Conservation (phyloP, 495 filamentous ascomycete species). For the Penicillium crystallinum region DNA sequence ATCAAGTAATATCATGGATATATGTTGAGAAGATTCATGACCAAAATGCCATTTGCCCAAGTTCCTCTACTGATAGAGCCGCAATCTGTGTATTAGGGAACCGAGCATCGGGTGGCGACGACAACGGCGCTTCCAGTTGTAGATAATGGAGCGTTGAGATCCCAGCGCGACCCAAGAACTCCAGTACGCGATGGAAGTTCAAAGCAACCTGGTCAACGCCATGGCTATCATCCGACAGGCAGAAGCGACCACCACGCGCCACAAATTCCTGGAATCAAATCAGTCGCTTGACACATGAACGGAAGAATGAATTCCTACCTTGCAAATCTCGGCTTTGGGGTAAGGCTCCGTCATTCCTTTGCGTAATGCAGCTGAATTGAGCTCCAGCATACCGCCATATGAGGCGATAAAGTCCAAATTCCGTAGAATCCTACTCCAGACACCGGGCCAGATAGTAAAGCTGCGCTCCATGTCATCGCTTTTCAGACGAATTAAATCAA, state of each 20-base stretch:
- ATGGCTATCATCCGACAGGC: constrained; percentile 89
- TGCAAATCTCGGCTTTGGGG: constrained; percentile 71
- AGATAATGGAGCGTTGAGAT: constrained; percentile 43
- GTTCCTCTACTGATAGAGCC: constrained; percentile 19
- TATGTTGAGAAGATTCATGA: not conserved
- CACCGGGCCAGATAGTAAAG: constrained; percentile 48
- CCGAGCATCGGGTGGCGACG: constrained; percentile 27
- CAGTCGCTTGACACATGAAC: constrained; percentile 1
- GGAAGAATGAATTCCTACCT: constrained; percentile 45
- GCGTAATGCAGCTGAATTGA: constrained; percentile 79
- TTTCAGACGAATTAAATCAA: constrained; percentile 83
- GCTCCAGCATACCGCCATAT: constrained; percentile 80
- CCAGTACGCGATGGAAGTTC: constrained; percentile 56
- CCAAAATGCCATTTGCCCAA: constrained; percentile 24
- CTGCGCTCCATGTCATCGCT: constrained; percentile 60
- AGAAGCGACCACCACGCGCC: constrained; percentile 69
- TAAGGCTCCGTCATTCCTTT: constrained; percentile 92
- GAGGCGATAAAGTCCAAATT: constrained; percentile 66
- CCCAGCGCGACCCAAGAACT: constrained; percentile 49
- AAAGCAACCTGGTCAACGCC: constrained; percentile 72
- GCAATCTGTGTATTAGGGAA: constrained; percentile 38
- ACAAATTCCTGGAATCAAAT: constrained; percentile 48
- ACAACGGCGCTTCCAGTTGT: constrained; percentile 21
- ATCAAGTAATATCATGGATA: not conserved
- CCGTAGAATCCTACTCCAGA: constrained; percentile 68